These are phyloP conservation scores for Neurospora sp. DNA, from an alignment of 2,329 filamentous ascomycete genomes.

Conservation along the genomic window DNA sequence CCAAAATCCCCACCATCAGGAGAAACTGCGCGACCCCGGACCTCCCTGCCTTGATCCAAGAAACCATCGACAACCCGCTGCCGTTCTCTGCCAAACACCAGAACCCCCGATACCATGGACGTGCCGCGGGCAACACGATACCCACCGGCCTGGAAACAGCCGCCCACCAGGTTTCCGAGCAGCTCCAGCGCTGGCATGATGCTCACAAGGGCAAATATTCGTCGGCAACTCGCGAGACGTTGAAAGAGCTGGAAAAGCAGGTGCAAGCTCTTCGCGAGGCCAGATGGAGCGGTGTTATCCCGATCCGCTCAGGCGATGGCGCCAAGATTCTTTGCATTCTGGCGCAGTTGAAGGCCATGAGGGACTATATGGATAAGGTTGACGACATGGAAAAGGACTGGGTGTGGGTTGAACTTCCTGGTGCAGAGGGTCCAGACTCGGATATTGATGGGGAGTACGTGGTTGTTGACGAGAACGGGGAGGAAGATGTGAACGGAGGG, in stretches of 20 bases:
- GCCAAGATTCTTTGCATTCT: not conserved
- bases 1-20: not conserved
- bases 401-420: not conserved
- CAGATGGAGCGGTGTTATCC: not conserved
- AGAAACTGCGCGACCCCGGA: not conserved
- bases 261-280: not conserved
- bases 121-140: not conserved
- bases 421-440: not conserved
- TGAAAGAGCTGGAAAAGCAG: not conserved
- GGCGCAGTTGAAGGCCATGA: not conserved
- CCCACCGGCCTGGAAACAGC: not conserved
- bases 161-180: not conserved
- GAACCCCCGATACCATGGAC: not conserved
- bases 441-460: not conserved
- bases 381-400: not conserved
- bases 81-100: not conserved
- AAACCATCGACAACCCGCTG: not conserved
- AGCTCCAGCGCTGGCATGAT: not conserved
- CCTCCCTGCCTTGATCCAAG: not conserved
- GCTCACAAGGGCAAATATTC: not conserved
- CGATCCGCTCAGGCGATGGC: not conserved
- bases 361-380: not conserved
- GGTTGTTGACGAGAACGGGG: not conserved
- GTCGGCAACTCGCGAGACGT: not conserved
- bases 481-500: not conserved